Percentiles rank a stretch among this genome's conserved stretches.
Evolutionary conservation across 129 eudicot species (phyloP).

Genomic region (Arctium minus): DNA sequence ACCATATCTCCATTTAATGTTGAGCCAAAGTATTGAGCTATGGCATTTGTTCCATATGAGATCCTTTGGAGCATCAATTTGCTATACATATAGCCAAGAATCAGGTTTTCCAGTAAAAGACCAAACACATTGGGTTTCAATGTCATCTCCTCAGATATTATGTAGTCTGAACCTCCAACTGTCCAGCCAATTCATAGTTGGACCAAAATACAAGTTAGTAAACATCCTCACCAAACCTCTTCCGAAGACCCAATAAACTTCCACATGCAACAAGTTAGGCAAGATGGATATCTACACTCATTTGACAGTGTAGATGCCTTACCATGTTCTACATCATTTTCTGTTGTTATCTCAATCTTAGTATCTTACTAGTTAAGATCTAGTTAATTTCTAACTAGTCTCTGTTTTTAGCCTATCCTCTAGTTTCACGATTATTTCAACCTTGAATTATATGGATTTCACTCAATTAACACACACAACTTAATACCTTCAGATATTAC

Average conservation of each 20-base stretch:
- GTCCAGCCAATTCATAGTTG: too few species aligned
- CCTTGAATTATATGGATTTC: neutral
- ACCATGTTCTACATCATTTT: neutral
- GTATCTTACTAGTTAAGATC: neutral
- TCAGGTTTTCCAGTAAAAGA: neutral
- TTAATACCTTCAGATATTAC: neutral
- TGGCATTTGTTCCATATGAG: neutral
- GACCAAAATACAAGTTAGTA: too few species aligned
- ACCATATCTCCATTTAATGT: neutral
- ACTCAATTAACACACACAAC: neutral
- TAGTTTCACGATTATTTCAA: neutral
- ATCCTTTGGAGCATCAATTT: neutral
- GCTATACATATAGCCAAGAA: neutral
- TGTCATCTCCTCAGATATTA: neutral
- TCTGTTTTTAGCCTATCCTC: neutral
- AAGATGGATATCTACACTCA: neutral
- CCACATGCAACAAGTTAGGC: neutral
- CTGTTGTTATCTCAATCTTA: neutral
- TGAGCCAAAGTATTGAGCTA: neutral
- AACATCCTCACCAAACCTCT: too few species aligned
- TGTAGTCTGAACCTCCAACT: too few species aligned
- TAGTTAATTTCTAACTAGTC: neutral
- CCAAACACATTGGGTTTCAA: neutral
- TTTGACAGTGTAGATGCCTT: neutral
- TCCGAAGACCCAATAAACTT: neutral